Evolutionary conservation across 2,329 filamentous ascomycete genomes (phyloP).

Genomic region (Cryoendolithus antarcticus): DNA sequence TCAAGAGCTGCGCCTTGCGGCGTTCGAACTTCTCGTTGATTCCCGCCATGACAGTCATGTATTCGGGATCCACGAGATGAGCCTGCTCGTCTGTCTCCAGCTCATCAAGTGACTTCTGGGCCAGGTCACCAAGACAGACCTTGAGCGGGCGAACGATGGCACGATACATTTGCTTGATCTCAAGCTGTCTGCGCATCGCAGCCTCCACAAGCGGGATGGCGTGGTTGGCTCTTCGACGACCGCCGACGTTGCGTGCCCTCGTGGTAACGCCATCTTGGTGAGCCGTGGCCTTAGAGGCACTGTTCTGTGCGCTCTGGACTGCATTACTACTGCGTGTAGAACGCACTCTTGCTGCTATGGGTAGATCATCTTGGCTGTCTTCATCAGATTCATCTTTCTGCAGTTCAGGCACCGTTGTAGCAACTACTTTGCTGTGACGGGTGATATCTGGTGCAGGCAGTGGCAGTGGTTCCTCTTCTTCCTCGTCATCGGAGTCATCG

Average conservation of each 20-base stretch:
- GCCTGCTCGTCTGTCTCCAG: constrained; percentile 43
- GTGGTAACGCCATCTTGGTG: background rate
- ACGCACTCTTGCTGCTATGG: no score
- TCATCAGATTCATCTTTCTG: no score
- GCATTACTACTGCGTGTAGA: no score
- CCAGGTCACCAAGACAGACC: constrained; percentile 52
- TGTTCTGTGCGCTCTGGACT: no score
- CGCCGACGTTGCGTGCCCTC: constrained; percentile 11
- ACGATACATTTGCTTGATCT: constrained; percentile 54
- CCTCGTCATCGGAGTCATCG: no score
- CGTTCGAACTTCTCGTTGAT: constrained; percentile 37
- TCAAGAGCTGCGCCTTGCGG: constrained; percentile 27
- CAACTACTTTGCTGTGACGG: no score
- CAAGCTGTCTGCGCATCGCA: constrained; percentile 45
- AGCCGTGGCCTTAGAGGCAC: no score
- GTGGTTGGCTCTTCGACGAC: constrained; percentile 36
- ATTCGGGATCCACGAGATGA: constrained; percentile 44
- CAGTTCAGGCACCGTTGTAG: no score
- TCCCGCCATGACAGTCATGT: constrained; percentile 38
- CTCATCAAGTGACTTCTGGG: constrained; percentile 46
- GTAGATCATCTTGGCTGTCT: no score
- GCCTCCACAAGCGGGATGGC: constrained; percentile 33
- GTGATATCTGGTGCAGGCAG: no score
- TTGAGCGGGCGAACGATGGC: constrained; percentile 51
- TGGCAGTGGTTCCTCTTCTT: no score